These are phyloP conservation scores for Malassezia pachydermatis DNA, from an alignment of 1,284 basidiomycete species.

Conservation along the genomic window DNA sequence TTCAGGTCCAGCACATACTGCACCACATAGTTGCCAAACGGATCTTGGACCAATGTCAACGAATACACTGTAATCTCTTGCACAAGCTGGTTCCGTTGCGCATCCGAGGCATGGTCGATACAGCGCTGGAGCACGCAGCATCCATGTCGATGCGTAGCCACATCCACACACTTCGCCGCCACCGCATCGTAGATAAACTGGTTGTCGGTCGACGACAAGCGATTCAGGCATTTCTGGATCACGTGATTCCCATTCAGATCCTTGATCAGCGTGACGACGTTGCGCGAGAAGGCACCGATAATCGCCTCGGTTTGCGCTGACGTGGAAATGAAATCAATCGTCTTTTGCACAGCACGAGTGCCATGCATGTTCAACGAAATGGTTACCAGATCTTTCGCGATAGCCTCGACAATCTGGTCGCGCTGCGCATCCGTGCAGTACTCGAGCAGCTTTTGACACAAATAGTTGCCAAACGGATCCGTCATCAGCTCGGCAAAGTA, in stretches of 20 bases:
- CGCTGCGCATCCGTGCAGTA: slow-evolving; percentile 96
- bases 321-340: slow-evolving; percentile 82
- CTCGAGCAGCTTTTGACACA: slow-evolving; percentile 96
- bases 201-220: slow-evolving; percentile 92
- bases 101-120: slow-evolving; percentile 93
- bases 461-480: slow-evolving; percentile 99
- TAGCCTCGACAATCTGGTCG: slow-evolving; percentile 91
- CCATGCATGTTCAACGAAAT: slow-evolving; percentile 99
- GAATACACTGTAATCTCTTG: slow-evolving; percentile 99
- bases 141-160: slow-evolving; percentile 96
- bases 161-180: slow-evolving; percentile 95
- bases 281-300: slow-evolving; percentile 88
- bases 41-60: slow-evolving; percentile 93
- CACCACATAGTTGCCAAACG: slow-evolving; percentile 91
- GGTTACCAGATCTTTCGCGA: slow-evolving; percentile 89
- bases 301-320: slow-evolving; percentile 80
- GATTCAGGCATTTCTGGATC: slow-evolving; percentile 98
- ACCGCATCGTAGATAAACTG: slow-evolving; percentile 99
- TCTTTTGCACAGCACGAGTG: slow-evolving; percentile 97
- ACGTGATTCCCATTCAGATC: slow-evolving; percentile 99
- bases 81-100: slow-evolving; percentile 89
- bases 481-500: slow-evolving; percentile 98
- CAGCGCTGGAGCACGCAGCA: slow-evolving; percentile 97
- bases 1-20: slow-evolving; percentile 97
- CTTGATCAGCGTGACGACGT: slow-evolving; percentile 98